Percentiles rank a stretch among this genome's conserved stretches.
Conservation (phyloP, 345 rosid species). For the Euphorbia lathyris region DNA sequence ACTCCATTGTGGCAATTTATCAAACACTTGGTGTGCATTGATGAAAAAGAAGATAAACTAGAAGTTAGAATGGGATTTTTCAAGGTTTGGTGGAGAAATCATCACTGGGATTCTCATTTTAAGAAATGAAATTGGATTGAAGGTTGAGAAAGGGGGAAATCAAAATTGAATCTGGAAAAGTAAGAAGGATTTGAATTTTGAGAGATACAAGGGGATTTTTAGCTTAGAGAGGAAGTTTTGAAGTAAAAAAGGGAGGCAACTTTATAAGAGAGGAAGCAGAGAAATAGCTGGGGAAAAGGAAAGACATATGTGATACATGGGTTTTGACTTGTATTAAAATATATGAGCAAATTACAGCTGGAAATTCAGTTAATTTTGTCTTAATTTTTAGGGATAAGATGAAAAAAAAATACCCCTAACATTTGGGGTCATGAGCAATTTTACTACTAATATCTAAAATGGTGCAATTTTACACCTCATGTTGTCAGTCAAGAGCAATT, state of each 20-base stretch:
- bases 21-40: background rate
- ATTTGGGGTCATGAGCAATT: no score
- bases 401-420: no score
- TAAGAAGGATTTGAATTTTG: background rate
- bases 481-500: no score
- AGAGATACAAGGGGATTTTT: background rate
- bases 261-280: conserved; percentile 9
- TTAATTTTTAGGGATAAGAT: no score
- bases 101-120: background rate
- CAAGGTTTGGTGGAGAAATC: conserved; percentile 6
- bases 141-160: background rate
- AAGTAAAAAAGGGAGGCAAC: background rate
- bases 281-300: conserved; percentile 9
- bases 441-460: no score
- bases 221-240: background rate
- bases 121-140: background rate
- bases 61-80: conserved; percentile 7
- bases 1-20: conserved; percentile 34
- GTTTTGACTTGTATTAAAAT: conserved; percentile 34
- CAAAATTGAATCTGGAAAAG: background rate
- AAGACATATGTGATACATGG: conserved; percentile 5
- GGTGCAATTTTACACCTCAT: no score
- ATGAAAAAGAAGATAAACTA: background rate
- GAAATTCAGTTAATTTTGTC: conserved; percentile 15
- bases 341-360: conserved; percentile 15